These are phyloP conservation scores for Penicillium janthinellum DNA, from an alignment of 2,329 filamentous ascomycete genomes.

Conservation along the genomic window DNA sequence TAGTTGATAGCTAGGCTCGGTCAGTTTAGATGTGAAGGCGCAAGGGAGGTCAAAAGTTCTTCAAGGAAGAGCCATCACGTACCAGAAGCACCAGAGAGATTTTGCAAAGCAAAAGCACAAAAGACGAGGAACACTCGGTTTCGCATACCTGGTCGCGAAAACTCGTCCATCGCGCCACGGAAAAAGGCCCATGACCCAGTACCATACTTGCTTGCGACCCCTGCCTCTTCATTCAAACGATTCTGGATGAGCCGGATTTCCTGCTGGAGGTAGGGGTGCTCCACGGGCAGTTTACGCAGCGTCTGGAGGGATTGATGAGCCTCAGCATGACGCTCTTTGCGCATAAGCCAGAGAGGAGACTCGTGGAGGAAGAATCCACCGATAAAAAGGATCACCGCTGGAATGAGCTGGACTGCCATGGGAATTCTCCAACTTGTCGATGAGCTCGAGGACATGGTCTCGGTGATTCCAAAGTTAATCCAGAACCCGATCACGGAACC, in stretches of 20 bases:
- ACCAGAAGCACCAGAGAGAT: slow-evolving; percentile 17
- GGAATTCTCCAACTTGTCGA: slow-evolving; percentile 26
- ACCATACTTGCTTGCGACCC: slow-evolving; percentile 19
- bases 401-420: slow-evolving; percentile 37
- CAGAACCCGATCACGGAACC: slow-evolving; percentile 41
- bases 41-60: too few relatives aligned
- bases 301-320: slow-evolving; percentile 8
- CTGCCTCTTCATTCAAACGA: slow-evolving; percentile 12
- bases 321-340: slow-evolving; percentile 14
- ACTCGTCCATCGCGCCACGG: slow-evolving; percentile 25
- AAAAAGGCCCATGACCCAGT: slow-evolving; percentile 28
- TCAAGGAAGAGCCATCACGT: background rate
- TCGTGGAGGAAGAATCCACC: slow-evolving; percentile 34
- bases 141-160: slow-evolving; percentile 37
- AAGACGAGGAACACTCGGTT: slow-evolving; percentile 46
- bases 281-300: slow-evolving; percentile 14
- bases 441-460: slow-evolving; percentile 26
- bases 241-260: slow-evolving; percentile 19
- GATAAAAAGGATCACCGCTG: slow-evolving; percentile 33
- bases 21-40: background rate
- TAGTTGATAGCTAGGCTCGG: slow-evolving; percentile 19
- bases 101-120: slow-evolving; percentile 35
- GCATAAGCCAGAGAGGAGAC: slow-evolving; percentile 35
- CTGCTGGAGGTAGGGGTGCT: slow-evolving; percentile 12
- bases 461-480: slow-evolving; percentile 39